Percentiles rank a stretch among this genome's conserved stretches.
Evolutionary conservation across 352 stramenopile species (phyloP).

Genomic region (Phytophthora fragariaefolia): DNA sequence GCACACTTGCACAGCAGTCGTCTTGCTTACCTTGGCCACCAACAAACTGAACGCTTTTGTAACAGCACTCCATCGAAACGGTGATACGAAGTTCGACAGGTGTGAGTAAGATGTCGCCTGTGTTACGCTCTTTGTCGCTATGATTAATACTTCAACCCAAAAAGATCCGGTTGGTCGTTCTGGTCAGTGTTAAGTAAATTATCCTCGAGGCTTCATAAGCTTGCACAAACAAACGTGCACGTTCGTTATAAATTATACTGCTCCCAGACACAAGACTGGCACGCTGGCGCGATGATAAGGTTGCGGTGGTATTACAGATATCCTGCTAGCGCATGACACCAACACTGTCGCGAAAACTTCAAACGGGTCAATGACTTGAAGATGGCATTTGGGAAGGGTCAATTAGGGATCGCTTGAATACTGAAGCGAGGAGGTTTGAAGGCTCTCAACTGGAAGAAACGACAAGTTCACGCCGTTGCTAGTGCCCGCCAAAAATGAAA

Average conservation of each 20-base stretch:
- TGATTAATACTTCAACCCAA: no score
- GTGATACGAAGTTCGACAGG: neutral
- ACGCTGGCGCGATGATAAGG: no score
- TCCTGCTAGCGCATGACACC: neutral
- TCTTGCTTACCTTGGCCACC: no score
- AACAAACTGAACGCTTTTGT: no score
- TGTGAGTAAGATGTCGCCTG: neutral
- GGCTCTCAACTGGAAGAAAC: no score
- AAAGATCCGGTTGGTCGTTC: neutral
- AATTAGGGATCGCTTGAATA: neutral
- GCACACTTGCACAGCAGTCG: no score
- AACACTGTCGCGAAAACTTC: neutral
- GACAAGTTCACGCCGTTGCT: neutral
- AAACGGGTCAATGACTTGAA: neutral
- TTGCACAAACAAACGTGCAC: no score
- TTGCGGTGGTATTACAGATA: neutral
- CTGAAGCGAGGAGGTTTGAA: no score
- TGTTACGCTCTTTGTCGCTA: no score
- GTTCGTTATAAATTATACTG: no score
- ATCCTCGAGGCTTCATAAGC: no score
- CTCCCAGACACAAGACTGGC: no score
- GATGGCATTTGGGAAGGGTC: neutral
- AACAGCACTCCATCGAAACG: neutral
- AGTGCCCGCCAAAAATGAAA: neutral
- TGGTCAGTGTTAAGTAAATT: neutral